Percentiles rank a stretch among this genome's conserved stretches.
These are phyloP conservation scores for Cladosporium sp. DNA, from an alignment of 2,329 filamentous ascomycete genomes.

Conservation along the genomic window DNA sequence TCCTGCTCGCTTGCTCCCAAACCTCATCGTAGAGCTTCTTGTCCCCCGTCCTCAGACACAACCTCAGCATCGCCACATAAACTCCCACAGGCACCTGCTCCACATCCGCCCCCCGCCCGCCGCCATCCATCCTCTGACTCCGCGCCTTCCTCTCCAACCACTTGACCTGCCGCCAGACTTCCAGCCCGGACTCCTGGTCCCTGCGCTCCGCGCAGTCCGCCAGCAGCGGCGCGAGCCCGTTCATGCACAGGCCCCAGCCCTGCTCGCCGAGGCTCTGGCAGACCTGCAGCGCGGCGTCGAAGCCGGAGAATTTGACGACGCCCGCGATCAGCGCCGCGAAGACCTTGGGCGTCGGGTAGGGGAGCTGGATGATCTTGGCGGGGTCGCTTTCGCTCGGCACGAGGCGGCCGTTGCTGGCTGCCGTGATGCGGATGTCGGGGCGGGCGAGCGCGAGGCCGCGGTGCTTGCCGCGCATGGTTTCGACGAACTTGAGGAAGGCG, in stretches of 20 bases:
- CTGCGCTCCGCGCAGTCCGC: constrained; percentile 34
- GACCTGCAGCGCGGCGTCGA: constrained; percentile 37
- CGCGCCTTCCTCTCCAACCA: constrained; percentile 13
- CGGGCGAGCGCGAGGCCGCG: constrained; percentile 36
- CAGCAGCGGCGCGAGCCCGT: constrained; percentile 34
- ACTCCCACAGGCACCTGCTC: constrained; percentile 13
- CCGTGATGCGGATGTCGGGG: constrained; percentile 32
- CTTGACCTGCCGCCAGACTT: constrained; percentile 40
- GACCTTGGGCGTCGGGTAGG: constrained; percentile 39
- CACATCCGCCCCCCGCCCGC: neutral
- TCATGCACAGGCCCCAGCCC: constrained; percentile 41
- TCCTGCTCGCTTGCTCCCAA: constrained; percentile 13
- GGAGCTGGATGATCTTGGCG: constrained; percentile 36
- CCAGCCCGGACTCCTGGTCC: constrained; percentile 33
- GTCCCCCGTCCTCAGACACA: constrained; percentile 15
- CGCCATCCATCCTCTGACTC: neutral
- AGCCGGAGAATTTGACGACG: constrained; percentile 39
- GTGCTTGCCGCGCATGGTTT: constrained; percentile 36
- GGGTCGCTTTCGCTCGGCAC: constrained; percentile 10
- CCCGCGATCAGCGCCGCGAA: constrained; percentile 38
- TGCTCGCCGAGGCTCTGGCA: constrained; percentile 38
- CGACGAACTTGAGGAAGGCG: constrained; percentile 35
- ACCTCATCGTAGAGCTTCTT: constrained; percentile 14
- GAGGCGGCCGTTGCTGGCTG: constrained; percentile 19
- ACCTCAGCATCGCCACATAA: constrained; percentile 19